phyloP scores from a whole-genome alignment of 352 stramenopile genomes.

The Phytophthora cryptogea region DNA sequence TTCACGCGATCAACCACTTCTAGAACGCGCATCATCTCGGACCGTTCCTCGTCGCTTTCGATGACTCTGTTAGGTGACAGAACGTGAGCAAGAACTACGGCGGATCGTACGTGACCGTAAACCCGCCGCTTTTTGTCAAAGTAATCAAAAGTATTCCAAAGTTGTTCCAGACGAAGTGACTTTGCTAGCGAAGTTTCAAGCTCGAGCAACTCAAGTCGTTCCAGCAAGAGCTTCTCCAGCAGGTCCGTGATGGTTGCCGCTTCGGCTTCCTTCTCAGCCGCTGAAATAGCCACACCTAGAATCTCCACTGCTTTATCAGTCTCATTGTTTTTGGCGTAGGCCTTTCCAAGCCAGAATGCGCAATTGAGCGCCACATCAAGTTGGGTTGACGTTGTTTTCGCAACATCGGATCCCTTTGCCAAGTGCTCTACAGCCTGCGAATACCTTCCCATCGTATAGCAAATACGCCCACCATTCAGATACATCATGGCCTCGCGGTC shows the following conservation, averaged over 20 bases:
- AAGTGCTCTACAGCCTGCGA: constrained; percentile 51
- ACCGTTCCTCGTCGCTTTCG: not conserved
- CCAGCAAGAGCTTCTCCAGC: constrained; percentile 51
- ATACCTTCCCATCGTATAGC: constrained; percentile 56
- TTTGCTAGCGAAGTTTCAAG: constrained; percentile 16
- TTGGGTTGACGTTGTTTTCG: constrained; percentile 25
- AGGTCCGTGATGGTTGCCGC: constrained; percentile 36
- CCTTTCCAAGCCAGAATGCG: constrained; percentile 59
- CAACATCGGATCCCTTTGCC: constrained; percentile 40
- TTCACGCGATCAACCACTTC: constrained; percentile 43
- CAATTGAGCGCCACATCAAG: constrained; percentile 48
- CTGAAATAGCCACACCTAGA: constrained; percentile 30
- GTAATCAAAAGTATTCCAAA: constrained; percentile 48
- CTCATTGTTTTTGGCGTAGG: constrained; percentile 41
- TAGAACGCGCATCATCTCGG: constrained; percentile 40
- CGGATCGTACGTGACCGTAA: constrained; percentile 48
- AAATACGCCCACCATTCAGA: constrained; percentile 63
- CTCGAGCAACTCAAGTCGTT: constrained; percentile 53
- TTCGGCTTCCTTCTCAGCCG: constrained; percentile 28
- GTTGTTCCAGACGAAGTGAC: constrained; percentile 30
- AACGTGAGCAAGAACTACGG: constrained; percentile 34
- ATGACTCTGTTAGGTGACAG: constrained; percentile 16
- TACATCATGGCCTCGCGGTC: constrained; percentile 54
- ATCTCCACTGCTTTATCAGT: constrained; percentile 32
- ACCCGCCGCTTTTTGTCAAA: constrained; percentile 55